A percentile compares a stretch with the other conserved stretches of the same genome.
Conservation (phyloP, 2,329 filamentous ascomycete genomes). For the Penicillium sclerotiorum region DNA sequence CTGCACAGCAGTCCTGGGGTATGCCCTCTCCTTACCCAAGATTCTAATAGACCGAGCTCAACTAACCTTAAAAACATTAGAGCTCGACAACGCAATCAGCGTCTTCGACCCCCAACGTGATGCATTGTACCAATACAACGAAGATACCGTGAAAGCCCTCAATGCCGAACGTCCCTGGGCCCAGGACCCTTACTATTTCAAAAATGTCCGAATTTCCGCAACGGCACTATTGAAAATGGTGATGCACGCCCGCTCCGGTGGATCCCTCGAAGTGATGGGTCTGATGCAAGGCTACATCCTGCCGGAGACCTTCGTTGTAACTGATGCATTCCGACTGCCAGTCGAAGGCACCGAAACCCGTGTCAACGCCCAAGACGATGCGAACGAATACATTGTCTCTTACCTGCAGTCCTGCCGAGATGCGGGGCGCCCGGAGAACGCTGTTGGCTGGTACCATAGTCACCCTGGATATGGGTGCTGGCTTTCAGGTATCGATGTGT, state of each 20-base stretch:
- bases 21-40: slow-evolving; percentile 16
- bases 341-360: slow-evolving; percentile 98
- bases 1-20: slow-evolving; percentile 66
- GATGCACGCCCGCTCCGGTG: slow-evolving; percentile 96
- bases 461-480: slow-evolving; percentile 98
- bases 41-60: background rate
- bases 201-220: slow-evolving; percentile 87
- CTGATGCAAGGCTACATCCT: slow-evolving; percentile 95
- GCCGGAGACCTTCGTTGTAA: slow-evolving; percentile 81
- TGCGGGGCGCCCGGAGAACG: slow-evolving; percentile 80
- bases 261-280: slow-evolving; percentile 93
- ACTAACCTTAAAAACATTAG: slow-evolving; percentile 48
- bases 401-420: slow-evolving; percentile 78
- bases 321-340: slow-evolving; percentile 88
- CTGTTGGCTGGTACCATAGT: slow-evolving; percentile 96
- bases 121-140: slow-evolving; percentile 84
- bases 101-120: slow-evolving; percentile 86
- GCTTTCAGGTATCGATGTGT: slow-evolving; percentile 94
- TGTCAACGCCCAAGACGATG: slow-evolving; percentile 93
- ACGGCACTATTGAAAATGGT: slow-evolving; percentile 98
- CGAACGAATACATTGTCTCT: slow-evolving; percentile 94
- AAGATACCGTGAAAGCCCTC: slow-evolving; percentile 67
- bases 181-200: slow-evolving; percentile 82
- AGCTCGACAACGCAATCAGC: slow-evolving; percentile 82
- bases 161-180: slow-evolving; percentile 72